Base-by-base conservation (phyloP, 202 grass and related monocot genomes). In the Digitaria exilis region DNA sequence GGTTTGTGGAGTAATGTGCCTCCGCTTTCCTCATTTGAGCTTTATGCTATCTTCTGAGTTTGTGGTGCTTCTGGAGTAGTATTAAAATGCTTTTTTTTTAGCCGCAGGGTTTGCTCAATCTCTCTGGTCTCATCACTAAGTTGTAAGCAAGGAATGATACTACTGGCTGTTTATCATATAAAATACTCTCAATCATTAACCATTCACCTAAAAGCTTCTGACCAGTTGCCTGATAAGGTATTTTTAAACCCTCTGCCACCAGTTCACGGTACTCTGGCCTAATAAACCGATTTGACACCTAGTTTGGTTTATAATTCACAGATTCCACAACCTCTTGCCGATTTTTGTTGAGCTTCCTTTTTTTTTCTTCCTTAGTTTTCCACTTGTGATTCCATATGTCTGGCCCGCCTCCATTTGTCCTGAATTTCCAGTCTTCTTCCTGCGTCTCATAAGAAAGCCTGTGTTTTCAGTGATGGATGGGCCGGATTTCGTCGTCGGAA, bases 261-360 rank as follows among this genome's bases (percentile, higher is more conserved):
- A 35, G 73, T 68, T 70, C 21, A 51, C 42, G 77, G 37, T 58
- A 11, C 3, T 86, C n/a, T 73, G 54, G 49, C 72, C 58, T 68
- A 69, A 68, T 51, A 82, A 86, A 86, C 66, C 4, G 66, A 90
- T 86, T 83, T 82, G 83, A 79, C 79, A 74, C 19, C 67, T 78
- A 72, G 13, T 54, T 19, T 60, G 86, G 73, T 67, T 82, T 78
- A 73, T 43, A 39, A 30, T 71, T 73, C 30, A 49, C 72, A 61
- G 88, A 66, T 82, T 66, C 46, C 79, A 82, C 66, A 39, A 71
- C 48, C 49, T 71, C 65, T 50, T 86, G 72, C 65, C 28, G 31
- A 46, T 11, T 46, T 46, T 28, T 35, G 70, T 37, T 75, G 45
- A 34, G 32, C 26, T 39, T 48, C 5, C 55, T 35, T 54, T 66